phyloP scores from a whole-genome alignment of 2,329 filamentous ascomycete genomes.

The Colletotrichum gigasporum region DNA sequence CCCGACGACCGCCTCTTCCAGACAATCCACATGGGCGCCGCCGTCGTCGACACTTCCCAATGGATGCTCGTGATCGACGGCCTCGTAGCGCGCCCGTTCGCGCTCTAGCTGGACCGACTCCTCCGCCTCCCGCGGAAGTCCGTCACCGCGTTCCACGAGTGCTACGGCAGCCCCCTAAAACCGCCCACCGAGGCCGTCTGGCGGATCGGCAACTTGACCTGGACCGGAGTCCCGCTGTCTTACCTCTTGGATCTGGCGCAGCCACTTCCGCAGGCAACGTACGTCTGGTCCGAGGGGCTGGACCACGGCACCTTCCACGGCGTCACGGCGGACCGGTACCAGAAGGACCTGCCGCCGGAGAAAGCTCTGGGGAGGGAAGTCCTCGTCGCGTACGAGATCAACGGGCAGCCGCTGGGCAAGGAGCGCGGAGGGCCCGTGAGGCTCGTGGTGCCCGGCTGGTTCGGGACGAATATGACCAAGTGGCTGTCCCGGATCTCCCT shows the following conservation, averaged over 20 bases:
- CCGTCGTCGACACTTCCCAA: not conserved
- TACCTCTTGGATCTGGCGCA: not conserved
- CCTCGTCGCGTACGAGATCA: not conserved
- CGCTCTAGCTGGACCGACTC: not conserved
- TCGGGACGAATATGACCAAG: not conserved
- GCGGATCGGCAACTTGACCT: not conserved
- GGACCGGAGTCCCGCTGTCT: not conserved
- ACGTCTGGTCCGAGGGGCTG: not conserved
- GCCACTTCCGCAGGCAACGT: not conserved
- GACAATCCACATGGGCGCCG: not conserved
- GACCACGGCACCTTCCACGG: not conserved
- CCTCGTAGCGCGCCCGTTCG: not conserved
- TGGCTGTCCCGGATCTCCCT: not conserved
- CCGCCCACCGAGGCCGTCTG: not conserved
- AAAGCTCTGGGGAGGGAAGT: not conserved
- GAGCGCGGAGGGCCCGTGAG: not conserved
- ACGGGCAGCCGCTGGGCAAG: not conserved
- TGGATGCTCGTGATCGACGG: not conserved
- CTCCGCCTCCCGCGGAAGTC: not conserved
- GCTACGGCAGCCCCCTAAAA: not conserved
- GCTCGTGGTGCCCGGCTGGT: not conserved
- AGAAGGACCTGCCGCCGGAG: not conserved
- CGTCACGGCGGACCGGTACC: not conserved
- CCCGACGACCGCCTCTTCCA: not conserved
- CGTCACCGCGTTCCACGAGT: not conserved